Percentiles rank a stretch among this genome's conserved stretches.
Conservation (phyloP, 1,284 basidiomycete genomes). For the Cerrena zonata region DNA sequence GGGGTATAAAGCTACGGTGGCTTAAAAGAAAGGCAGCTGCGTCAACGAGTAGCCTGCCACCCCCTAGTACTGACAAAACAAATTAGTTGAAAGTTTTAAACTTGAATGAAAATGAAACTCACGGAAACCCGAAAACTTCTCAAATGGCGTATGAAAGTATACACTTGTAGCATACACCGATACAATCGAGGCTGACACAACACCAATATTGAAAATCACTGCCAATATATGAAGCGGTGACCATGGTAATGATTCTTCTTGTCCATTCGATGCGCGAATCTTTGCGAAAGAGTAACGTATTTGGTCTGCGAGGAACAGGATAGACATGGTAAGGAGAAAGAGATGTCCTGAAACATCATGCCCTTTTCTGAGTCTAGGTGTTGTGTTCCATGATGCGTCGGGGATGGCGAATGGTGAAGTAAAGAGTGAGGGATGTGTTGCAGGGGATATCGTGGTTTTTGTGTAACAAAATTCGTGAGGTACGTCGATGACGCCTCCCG, state of each 20-base stretch:
- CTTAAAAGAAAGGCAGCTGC: conserved; percentile 24
- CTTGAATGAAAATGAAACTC: conserved; percentile 30
- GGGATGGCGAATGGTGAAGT: conserved; percentile 34
- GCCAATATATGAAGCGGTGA: conserved; percentile 40
- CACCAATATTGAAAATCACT: conserved; percentile 36
- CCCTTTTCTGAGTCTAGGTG: conserved; percentile 65
- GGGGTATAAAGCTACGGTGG: conserved; percentile 1
- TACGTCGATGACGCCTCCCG: conserved; percentile 45
- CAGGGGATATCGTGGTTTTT: conserved; percentile 46
- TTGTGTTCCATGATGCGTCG: conserved; percentile 38
- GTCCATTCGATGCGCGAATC: not conserved
- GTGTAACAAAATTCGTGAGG: conserved; percentile 58
- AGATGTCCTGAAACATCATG: conserved; percentile 94
- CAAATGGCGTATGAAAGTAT: conserved; percentile 85
- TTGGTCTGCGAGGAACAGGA: conserved; percentile 77
- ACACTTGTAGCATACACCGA: conserved; percentile 77
- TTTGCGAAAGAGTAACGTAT: conserved; percentile 46
- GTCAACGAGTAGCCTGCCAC: conserved; percentile 35
- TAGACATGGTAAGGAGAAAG: conserved; percentile 84
- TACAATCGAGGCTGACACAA: conserved; percentile 70
- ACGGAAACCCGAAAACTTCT: conserved; percentile 84
- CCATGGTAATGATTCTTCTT: conserved; percentile 23
- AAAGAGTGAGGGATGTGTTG: conserved; percentile 66
- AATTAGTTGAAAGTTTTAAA: conserved; percentile 5
- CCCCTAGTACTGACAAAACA: conserved; percentile 36